Evolutionary conservation across 352 stramenopile species (phyloP).

Genomic region (Phytopythium ostracodes): DNA sequence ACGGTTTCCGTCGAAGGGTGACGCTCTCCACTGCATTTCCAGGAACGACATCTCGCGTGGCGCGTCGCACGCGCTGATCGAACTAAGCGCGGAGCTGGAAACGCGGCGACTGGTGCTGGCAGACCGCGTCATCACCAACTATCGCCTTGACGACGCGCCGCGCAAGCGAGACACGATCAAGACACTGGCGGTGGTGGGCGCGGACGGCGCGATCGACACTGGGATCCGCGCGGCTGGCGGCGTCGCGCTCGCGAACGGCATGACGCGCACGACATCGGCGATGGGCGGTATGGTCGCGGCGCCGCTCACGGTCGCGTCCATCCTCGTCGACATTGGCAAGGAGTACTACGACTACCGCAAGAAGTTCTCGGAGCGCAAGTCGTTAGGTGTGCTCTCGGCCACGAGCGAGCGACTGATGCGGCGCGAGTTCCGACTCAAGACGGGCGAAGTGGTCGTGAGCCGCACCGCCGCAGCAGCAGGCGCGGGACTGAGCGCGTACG

Average conservation of each 20-base stretch:
- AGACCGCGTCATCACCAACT: conserved; percentile 55
- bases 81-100: conserved; percentile 39
- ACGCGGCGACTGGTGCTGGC: conserved; percentile 48
- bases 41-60: conserved; percentile 53
- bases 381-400: conserved; percentile 54
- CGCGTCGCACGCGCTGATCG: conserved; percentile 40
- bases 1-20: conserved; percentile 27
- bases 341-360: conserved; percentile 84
- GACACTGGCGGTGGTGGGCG: conserved; percentile 53
- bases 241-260: conserved; percentile 70
- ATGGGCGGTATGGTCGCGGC: conserved; percentile 65
- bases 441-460: conserved; percentile 75
- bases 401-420: conserved; percentile 82
- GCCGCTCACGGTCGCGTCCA: conserved; percentile 76
- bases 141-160: conserved; percentile 32
- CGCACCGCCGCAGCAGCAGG: conserved; percentile 71
- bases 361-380: conserved; percentile 67
- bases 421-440: conserved; percentile 77
- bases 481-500: conserved; percentile 71
- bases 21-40: conserved; percentile 63
- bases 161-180: conserved; percentile 29
- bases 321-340: conserved; percentile 83
- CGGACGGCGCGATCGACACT: conserved; percentile 77
- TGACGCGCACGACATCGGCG: conserved; percentile 51
- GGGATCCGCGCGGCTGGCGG: conserved; percentile 74